These are phyloP conservation scores for Trichosporon ovoides DNA, from an alignment of 1,284 basidiomycete species.

Conservation along the genomic window DNA sequence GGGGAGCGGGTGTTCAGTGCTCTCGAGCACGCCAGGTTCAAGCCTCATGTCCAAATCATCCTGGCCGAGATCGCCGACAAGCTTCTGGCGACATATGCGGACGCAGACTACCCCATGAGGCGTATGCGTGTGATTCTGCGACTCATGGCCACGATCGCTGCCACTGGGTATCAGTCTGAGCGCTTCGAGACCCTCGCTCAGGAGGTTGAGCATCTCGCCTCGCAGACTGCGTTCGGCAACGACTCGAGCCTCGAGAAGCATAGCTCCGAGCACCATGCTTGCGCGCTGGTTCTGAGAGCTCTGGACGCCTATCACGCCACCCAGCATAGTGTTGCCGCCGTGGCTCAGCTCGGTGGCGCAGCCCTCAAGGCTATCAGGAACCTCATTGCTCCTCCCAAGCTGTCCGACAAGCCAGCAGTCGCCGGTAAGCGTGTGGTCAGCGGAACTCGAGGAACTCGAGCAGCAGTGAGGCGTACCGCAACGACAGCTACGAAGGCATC, in stretches of 20 bases:
- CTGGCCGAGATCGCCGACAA: conserved; percentile 26
- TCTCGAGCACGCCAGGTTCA: conserved; percentile 24
- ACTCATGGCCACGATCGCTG: conserved; percentile 18
- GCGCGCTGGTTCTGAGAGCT: conserved; percentile 21
- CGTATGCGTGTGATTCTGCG: conserved; percentile 24
- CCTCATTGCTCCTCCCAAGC: conserved; percentile 24
- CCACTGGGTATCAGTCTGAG: conserved; percentile 21
- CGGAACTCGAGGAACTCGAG: background rate
- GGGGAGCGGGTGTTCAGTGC: conserved; percentile 28
- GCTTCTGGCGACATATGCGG: conserved; percentile 31
- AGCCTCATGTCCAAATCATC: conserved; percentile 26
- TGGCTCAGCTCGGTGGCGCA: conserved; percentile 16
- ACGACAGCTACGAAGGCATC: background rate
- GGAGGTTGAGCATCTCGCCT: background rate
- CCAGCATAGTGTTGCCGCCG: background rate
- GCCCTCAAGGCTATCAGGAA: conserved; percentile 25
- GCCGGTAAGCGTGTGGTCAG: background rate
- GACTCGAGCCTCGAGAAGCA: conserved; percentile 20
- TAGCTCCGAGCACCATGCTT: conserved; percentile 27
- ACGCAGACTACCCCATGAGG: conserved; percentile 28
- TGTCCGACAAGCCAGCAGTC: background rate
- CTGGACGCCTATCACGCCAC: conserved; percentile 30
- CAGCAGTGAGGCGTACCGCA: background rate
- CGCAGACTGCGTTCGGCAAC: conserved; percentile 12
- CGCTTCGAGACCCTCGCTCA: conserved; percentile 19